Evolutionary conservation across 176 grass and related monocot genomes (phyloP), one percentile per base, ranked within the genome.

Genomic region (Oryza rufipogon): DNA sequence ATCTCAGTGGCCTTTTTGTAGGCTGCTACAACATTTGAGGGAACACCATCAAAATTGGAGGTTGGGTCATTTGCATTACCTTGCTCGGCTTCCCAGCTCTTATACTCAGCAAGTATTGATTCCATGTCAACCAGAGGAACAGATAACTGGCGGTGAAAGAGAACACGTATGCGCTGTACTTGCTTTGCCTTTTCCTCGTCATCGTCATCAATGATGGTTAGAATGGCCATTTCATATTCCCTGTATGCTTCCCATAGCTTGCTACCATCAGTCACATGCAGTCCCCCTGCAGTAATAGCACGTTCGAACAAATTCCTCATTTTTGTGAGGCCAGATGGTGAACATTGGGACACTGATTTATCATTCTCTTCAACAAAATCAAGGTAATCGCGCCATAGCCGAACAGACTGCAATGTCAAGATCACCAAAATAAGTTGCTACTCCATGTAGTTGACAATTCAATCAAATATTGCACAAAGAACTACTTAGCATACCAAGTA

Each of bases 241-340:
- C 91, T 95, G 28, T 96, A 99, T 74, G 93, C 89, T 80, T 91
- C 91, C 96, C 96, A 99, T 13, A 99, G 86, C 68, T 92, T 94
- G 75, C 80, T 89, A 13, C 96, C 96, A 76, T 96, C 89, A 49
- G 76, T 82, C 46, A 96, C 78, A 86, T 94, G 89, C 72, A 99
- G 77, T 3, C 96, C 96, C 42, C 91, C 85, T 34, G 91, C 89
- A 42, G 93, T 94, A 72, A 96, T 86, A 78, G 96, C 96, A 79
- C 83, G 89, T 78, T 99, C 96, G 42, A 94, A 91, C 85, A 99
- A 88, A 76, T 89, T 78, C 68, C 96, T 92, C 93, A 99, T 99
- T 80, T 96, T 99, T 64, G 81, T 85, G 44, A 92, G 80, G 60
- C 96, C 96, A 66, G 77, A 64, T 61, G 90, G 88, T 56, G 79